Evolutionary conservation across 1,139 yeast genomes (phyloP), one percentile per base, ranked within the genome.

Genomic region (Eremothecium coryli): DNA sequence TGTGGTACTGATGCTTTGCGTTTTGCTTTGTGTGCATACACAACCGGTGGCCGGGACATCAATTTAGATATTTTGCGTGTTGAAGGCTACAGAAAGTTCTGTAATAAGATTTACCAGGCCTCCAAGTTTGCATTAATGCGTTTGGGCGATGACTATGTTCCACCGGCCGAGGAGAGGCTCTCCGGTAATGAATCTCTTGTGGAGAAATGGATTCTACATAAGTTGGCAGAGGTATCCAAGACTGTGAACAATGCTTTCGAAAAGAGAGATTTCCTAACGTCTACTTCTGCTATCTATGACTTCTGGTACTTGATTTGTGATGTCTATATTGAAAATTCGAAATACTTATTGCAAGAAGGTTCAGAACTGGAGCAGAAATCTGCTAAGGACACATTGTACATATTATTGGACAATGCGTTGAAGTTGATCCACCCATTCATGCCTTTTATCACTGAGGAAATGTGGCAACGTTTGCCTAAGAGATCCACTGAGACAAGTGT

Each of bases 1-100:
- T 90, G 98, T 73, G 98, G 98, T 69, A 88, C 97, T 36, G 98
- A 90, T 64, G 98, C 98, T 28, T 69, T 90, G 66, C 79, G 98
- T 68, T 90, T 90, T 60, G 97, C 98, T 17, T 73, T 90, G 48
- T 90, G 98, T 74, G 96, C 97, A 37, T 90, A 90, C 69, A 81
- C 95, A 34, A 88, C 98, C 38, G 98, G 98, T 66, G 97, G 96
- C 52, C 80, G 97, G 66, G 98, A 90, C 58, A 90, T 90, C 62
- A 90, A 90, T 66, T 73, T 90, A 60, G 97, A 90, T 60, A 86
- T 90, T 53, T 70, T 86, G 61, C 82, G 98, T 68, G 95, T 90
- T 49, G 98, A 93, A 61, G 98, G 98, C 55, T 90, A 90, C 78
- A 76, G 98, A 67, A 90, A 90, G 72, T 90, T 90, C 82, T 88